Evolutionary conservation across 2,329 filamentous ascomycete species (phyloP).

Genomic region (Diaporthe citri): DNA sequence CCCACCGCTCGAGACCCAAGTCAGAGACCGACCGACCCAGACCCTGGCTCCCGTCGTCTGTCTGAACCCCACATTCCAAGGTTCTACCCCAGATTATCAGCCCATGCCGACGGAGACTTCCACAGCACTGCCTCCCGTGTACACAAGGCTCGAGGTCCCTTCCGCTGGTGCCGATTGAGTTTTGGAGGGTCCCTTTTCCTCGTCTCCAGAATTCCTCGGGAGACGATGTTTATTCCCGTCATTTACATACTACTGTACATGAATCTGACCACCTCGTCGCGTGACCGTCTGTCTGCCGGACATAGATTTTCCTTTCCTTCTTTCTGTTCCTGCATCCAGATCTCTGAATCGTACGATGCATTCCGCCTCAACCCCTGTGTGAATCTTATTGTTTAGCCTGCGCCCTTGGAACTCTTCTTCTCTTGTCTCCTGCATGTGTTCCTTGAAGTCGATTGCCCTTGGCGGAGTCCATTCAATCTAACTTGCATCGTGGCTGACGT

Average conservation of each 20-base stretch:
- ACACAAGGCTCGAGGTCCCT: neutral
- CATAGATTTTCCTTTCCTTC: constrained; percentile 8
- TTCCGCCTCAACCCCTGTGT: neutral
- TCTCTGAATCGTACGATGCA: constrained; percentile 34
- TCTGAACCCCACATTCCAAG: constrained; percentile 37
- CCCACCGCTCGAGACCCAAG: constrained; percentile 11
- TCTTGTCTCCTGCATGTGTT: constrained; percentile 22
- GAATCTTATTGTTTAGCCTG: constrained; percentile 3
- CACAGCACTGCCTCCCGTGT: constrained; percentile 9
- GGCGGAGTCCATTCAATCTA: constrained; percentile 1
- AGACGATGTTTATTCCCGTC: constrained; percentile 15
- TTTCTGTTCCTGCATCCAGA: constrained; percentile 32
- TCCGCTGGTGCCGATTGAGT: constrained; percentile 27
- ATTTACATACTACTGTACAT: constrained; percentile 19
- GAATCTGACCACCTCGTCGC: constrained; percentile 31
- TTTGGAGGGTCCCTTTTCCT: constrained; percentile 7
- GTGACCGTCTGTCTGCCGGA: constrained; percentile 17
- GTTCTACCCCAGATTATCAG: constrained; percentile 42
- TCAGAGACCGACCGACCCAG: neutral
- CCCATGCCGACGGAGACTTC: constrained; percentile 37
- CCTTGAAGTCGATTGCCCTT: constrained; percentile 4
- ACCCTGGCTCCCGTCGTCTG: constrained; percentile 24
- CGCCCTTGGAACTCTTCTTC: neutral
- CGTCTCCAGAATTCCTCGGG: constrained; percentile 4
- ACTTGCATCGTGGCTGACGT: constrained; percentile 42